phyloP scores from a whole-genome alignment of 176 grass and related monocot genomes.

The Juncus effusus region DNA sequence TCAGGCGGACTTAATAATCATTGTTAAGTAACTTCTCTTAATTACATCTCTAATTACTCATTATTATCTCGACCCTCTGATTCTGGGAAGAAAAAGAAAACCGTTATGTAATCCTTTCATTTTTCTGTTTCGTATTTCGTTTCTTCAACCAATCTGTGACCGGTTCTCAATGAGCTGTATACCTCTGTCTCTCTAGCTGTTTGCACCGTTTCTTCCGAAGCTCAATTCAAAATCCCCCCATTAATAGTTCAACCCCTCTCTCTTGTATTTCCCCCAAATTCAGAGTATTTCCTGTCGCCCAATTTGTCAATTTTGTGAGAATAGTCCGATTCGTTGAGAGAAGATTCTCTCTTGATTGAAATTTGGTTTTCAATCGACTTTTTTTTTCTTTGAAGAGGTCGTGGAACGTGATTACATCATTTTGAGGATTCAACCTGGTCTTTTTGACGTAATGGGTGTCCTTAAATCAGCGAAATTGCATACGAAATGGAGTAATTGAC shows the following conservation, averaged over 20 bases:
- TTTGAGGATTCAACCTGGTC: neutral
- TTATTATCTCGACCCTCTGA: neutral
- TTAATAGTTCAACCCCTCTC: constrained; percentile 2
- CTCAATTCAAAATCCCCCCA: neutral
- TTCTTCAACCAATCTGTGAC: neutral
- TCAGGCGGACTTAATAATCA: constrained; percentile 9
- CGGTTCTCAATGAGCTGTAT: neutral
- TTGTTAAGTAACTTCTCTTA: constrained; percentile 27
- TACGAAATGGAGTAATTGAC: constrained; percentile 11
- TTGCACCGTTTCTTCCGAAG: neutral
- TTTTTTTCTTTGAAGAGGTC: constrained; percentile 1
- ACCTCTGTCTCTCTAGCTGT: neutral
- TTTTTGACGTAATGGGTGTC: neutral
- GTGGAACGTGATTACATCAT: neutral
- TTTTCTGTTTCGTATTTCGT: neutral
- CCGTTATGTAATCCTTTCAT: constrained; percentile 8
- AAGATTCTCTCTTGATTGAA: constrained; percentile 2
- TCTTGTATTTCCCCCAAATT: neutral
- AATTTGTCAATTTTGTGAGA: no score
- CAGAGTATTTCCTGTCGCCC: neutral
- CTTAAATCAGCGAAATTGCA: constrained; percentile 8
- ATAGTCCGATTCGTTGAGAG: no score
- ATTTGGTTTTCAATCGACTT: neutral
- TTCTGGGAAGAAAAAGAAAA: neutral
- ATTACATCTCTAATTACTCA: neutral